phyloP scores from a whole-genome alignment of 1,139 yeast species.

The Kodamaea suecica region DNA sequence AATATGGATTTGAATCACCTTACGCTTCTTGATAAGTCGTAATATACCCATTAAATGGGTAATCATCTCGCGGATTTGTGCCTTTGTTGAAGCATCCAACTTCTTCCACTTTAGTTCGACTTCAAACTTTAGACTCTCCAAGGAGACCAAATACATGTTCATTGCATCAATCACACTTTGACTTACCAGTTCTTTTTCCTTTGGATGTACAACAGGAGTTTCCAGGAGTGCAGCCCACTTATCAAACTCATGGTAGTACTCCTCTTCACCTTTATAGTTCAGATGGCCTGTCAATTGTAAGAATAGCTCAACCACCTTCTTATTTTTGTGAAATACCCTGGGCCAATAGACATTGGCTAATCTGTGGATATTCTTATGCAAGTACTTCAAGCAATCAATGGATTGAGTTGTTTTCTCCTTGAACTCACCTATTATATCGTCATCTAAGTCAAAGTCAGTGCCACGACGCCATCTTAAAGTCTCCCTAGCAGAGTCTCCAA shows the following conservation, averaged over 20 bases:
- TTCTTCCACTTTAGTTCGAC: slow-evolving; percentile 32
- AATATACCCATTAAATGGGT: slow-evolving; percentile 34
- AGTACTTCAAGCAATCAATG: slow-evolving; percentile 42
- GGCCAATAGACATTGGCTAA: slow-evolving; percentile 37
- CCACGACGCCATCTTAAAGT: slow-evolving; percentile 14
- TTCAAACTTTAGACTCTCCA: slow-evolving; percentile 30
- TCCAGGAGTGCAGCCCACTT: slow-evolving; percentile 29
- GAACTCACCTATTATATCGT: slow-evolving; percentile 41
- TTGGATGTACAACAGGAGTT: slow-evolving; percentile 38
- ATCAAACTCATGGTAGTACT: slow-evolving; percentile 37
- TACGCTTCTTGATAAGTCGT: slow-evolving; percentile 44
- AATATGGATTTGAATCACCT: slow-evolving; percentile 12
- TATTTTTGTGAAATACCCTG: slow-evolving; percentile 31
- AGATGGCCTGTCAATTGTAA: slow-evolving; percentile 38
- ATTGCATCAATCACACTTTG: slow-evolving; percentile 33
- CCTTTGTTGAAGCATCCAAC: slow-evolving; percentile 28
- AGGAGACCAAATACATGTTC: slow-evolving; percentile 26
- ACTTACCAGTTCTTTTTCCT: slow-evolving; percentile 30
- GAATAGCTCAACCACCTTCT: slow-evolving; percentile 32
- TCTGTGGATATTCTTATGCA: slow-evolving; percentile 34
- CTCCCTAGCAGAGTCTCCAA: slow-evolving; percentile 18
- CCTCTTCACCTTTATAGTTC: slow-evolving; percentile 43
- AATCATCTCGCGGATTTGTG: slow-evolving; percentile 39
- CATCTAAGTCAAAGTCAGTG: slow-evolving; percentile 27
- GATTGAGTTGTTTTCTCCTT: slow-evolving; percentile 43